These are phyloP conservation scores for Geotrichum histeridarum DNA, from an alignment of 1,139 yeast species.

Conservation along the genomic window DNA sequence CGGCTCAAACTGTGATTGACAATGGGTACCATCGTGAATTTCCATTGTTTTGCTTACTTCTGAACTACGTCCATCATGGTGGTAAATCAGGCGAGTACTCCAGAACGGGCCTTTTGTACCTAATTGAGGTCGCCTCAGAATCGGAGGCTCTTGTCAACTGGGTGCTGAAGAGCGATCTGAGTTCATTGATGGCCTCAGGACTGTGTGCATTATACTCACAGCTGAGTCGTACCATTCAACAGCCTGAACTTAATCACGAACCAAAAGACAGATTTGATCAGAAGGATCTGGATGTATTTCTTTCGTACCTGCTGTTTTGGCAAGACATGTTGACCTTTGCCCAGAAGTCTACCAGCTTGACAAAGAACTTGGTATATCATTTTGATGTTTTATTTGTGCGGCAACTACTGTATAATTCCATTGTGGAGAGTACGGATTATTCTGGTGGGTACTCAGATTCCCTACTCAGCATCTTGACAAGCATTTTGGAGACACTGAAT, in stretches of 20 bases:
- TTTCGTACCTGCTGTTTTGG: slow-evolving; percentile 33
- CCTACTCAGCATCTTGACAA: slow-evolving; percentile 20
- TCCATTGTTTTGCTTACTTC: slow-evolving; percentile 30
- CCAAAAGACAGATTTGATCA: background rate
- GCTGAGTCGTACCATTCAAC: slow-evolving; percentile 20
- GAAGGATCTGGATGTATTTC: slow-evolving; percentile 25
- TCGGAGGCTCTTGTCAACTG: slow-evolving; percentile 28
- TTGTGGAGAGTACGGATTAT: slow-evolving; percentile 27
- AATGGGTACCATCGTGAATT: slow-evolving; percentile 17
- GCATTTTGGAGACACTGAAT: slow-evolving; percentile 29
- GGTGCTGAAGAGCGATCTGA: slow-evolving; percentile 32
- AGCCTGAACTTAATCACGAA: slow-evolving; percentile 10
- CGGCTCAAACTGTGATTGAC: background rate
- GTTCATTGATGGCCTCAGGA: slow-evolving; percentile 34
- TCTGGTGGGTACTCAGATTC: slow-evolving; percentile 22
- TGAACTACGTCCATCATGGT: slow-evolving; percentile 31
- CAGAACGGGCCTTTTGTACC: slow-evolving; percentile 32
- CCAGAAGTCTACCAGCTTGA: slow-evolving; percentile 21
- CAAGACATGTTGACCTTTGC: slow-evolving; percentile 31
- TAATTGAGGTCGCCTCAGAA: slow-evolving; percentile 29
- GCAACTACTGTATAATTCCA: slow-evolving; percentile 32
- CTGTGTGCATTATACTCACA: slow-evolving; percentile 35
- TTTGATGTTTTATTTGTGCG: slow-evolving; percentile 31
- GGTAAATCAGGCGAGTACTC: slow-evolving; percentile 33
- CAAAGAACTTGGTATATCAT: slow-evolving; percentile 26